Conservation (phyloP, 2,329 filamentous ascomycete species). For the Geosmithia flava region DNA sequence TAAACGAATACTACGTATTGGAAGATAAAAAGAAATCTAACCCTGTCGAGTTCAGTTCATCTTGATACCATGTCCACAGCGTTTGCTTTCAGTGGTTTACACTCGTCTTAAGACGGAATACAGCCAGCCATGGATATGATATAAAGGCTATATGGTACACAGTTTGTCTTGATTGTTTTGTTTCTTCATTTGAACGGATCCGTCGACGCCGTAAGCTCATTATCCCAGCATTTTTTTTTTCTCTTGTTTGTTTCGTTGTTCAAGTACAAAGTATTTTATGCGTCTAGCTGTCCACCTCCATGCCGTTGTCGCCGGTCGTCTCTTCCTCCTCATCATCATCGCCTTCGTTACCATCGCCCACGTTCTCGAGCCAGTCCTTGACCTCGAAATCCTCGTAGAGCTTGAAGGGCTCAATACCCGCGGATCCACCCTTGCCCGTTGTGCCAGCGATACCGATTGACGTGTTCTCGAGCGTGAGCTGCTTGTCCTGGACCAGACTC, state of each 20-base stretch:
- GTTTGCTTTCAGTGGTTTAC: too few species aligned
- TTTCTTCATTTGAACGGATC: not conserved
- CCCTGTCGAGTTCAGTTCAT: not conserved
- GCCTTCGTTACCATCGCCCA: slow-evolving; percentile 38
- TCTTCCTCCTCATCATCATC: slow-evolving; percentile 23
- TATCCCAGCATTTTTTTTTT: slow-evolving; percentile 1
- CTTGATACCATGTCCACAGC: too few species aligned
- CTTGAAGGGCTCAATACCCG: slow-evolving; percentile 67
- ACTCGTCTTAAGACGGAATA: too few species aligned
- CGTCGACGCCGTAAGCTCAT: slow-evolving; percentile 1
- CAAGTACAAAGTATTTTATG: slow-evolving; percentile 5
- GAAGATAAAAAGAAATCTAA: too few species aligned
- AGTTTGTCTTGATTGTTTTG: not conserved
- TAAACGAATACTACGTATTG: too few species aligned
- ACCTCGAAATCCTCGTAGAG: slow-evolving; percentile 84
- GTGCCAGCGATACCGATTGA: slow-evolving; percentile 73
- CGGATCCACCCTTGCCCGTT: slow-evolving; percentile 33
- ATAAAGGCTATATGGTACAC: not conserved
- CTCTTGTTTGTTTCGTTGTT: slow-evolving; percentile 6
- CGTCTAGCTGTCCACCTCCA: slow-evolving; percentile 21
- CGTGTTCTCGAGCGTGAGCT: slow-evolving; percentile 94
- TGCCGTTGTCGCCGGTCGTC: slow-evolving; percentile 22
- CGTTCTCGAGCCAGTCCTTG: slow-evolving; percentile 71
- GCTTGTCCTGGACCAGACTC: slow-evolving; percentile 91
- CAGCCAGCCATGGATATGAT: not conserved